Base-by-base conservation (phyloP, 2,329 filamentous ascomycete genomes). In the Aspergillus ruber region DNA sequence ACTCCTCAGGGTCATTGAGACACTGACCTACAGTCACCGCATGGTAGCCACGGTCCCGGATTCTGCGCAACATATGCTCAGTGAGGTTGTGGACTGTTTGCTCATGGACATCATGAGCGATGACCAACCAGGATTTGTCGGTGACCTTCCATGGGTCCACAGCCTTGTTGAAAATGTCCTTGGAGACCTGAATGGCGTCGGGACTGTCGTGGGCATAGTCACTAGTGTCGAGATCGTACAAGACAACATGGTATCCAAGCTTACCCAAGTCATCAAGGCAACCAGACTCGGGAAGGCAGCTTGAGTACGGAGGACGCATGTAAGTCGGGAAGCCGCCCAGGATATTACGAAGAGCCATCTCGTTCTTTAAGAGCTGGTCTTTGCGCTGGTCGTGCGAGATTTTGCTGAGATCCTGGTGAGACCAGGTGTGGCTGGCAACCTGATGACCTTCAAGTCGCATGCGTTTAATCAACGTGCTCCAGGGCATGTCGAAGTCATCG, bases 351-450 rank as follows among this genome's bases (percentile, higher is more conserved):
- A 78, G 50, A 0, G 73, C 75, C 23, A 67, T 69, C 56, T 79
- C 75, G 20, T 74, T 70, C 53, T 71, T 72, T 25, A 67, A 56
- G 56, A 78, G 69, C 51, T 79, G 68, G 3, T 63, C 58, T 15
- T 53, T 64, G 27, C 73, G 68, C 43, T 68, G 65, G 1, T 53
- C 50, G 3, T 60, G 56, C 2, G 63, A 63, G 9, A 77, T 58
- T 33, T 63, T 64, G 50, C 65, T 68, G 21, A 78, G 59, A 54
- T 76, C 67, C 36, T 72, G 65, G 54, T 78, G 76, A 15, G 69
- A 69, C 75, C 74, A 78, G n/a, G 73, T 76, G 53, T 77, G 75
- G 42, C 74, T 77, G 23, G 67, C 75, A 50, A 78, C 61, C 54
- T 77, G 75, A 53, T 78, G 75, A n/a, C 74, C 73, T 36, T 67